A percentile compares a stretch with the other conserved stretches of the same genome.
Evolutionary conservation across 73 alveolate species (phyloP).

Genomic region (Tetrahymena malaccensis): DNA sequence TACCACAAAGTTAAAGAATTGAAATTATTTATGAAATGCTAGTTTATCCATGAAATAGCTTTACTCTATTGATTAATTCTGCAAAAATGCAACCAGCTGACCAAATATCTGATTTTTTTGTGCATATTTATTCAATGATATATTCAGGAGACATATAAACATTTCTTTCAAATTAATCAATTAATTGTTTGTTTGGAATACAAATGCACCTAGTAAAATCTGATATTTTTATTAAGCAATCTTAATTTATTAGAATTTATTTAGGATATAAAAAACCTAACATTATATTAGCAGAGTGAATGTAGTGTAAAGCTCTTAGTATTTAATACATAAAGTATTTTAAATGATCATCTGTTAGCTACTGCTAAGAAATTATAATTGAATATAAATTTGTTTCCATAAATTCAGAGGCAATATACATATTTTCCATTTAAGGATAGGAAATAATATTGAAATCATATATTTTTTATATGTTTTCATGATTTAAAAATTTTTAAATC

Average conservation of each 20-base stretch:
- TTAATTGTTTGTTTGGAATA: not conserved
- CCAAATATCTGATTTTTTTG: slow-evolving; percentile 57
- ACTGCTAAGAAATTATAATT: not conserved
- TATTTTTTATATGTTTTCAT: not conserved
- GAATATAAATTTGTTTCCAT: not conserved
- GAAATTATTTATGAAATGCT: slow-evolving; percentile 40
- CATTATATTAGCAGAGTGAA: not conserved
- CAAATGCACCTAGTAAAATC: not conserved
- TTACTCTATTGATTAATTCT: slow-evolving; percentile 69
- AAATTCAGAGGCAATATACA: not conserved
- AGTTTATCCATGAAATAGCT: slow-evolving; percentile 63
- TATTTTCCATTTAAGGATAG: not conserved
- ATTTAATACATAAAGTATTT: not conserved
- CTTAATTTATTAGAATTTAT: not conserved
- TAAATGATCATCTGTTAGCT: not conserved
- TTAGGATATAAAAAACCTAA: not conserved
- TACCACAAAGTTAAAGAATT: slow-evolving; percentile 57
- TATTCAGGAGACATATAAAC: slow-evolving; percentile 69
- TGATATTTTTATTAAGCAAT: not conserved
- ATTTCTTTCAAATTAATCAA: slow-evolving; percentile 23
- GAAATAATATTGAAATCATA: not conserved
- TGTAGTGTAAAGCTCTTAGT: not conserved
- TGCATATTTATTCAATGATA: slow-evolving; percentile 48
- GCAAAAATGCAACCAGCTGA: slow-evolving; percentile 69
- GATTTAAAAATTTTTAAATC: not conserved